phyloP scores from a whole-genome alignment of 169 alveolate species.

The Perkinsus marinus region DNA sequence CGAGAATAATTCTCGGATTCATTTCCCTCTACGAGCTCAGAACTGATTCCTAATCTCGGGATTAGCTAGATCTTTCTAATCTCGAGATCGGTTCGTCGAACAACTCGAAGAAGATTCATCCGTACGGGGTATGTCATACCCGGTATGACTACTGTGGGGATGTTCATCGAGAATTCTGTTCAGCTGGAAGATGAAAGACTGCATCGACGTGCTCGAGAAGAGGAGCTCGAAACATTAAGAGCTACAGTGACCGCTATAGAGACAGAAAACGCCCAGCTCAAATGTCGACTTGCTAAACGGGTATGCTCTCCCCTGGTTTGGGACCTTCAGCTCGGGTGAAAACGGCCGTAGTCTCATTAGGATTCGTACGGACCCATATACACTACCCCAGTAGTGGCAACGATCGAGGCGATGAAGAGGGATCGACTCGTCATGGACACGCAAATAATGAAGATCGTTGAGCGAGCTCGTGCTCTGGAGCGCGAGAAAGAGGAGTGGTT shows the following conservation, averaged over 20 bases:
- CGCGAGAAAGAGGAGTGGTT: neutral
- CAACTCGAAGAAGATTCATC: neutral
- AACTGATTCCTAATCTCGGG: too few relatives aligned
- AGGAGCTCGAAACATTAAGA: neutral
- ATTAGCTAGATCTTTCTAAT: too few relatives aligned
- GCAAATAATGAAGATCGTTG: neutral
- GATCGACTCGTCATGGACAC: neutral
- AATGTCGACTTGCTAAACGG: neutral
- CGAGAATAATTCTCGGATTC: too few relatives aligned
- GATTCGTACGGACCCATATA: neutral
- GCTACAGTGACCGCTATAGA: neutral
- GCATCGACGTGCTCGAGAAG: neutral
- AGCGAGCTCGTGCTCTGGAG: neutral
- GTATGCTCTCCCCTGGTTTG: too few relatives aligned
- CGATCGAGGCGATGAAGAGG: neutral
- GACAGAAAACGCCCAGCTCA: neutral
- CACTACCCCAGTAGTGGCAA: neutral
- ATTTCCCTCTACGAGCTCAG: too few relatives aligned
- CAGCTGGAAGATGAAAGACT: neutral
- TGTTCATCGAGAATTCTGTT: neutral
- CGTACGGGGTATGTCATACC: too few relatives aligned
- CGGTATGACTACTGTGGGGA: too few relatives aligned
- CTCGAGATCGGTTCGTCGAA: too few relatives aligned
- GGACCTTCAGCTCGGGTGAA: too few relatives aligned
- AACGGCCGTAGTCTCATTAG: neutral